Percentiles rank a stretch among this genome's conserved stretches.
These are phyloP conservation scores for Zymoseptoria ardabiliae DNA, from an alignment of 2,329 filamentous ascomycete species.

Conservation along the genomic window DNA sequence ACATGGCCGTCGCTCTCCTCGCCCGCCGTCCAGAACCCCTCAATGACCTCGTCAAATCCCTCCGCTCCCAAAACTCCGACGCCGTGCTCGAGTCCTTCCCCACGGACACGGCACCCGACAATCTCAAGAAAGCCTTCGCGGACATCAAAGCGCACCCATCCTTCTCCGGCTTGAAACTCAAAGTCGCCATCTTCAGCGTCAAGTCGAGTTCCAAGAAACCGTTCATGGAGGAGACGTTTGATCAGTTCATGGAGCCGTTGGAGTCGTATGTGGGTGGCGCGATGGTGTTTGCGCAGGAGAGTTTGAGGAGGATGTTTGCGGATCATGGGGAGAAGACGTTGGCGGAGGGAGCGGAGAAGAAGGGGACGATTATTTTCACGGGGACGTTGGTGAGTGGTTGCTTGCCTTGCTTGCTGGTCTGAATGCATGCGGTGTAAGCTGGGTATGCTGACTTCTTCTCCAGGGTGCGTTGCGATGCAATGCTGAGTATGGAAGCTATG, in stretches of 20 bases:
- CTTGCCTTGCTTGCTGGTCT: background rate
- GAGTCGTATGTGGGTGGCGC: slow-evolving; percentile 49
- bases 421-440: background rate
- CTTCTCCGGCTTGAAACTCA: slow-evolving; percentile 45
- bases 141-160: slow-evolving; percentile 43
- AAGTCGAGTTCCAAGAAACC: slow-evolving; percentile 50
- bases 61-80: slow-evolving; percentile 36
- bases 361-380: slow-evolving; percentile 52
- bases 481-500: slow-evolving; percentile 49
- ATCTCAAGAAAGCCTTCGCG: slow-evolving; percentile 43
- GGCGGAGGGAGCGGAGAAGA: slow-evolving; percentile 43
- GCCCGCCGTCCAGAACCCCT: slow-evolving; percentile 44
- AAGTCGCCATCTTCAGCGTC: slow-evolving; percentile 49
- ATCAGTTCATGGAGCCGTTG: slow-evolving; percentile 42
- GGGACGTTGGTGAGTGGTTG: slow-evolving; percentile 34
- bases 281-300: slow-evolving; percentile 49
- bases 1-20: slow-evolving; percentile 49
- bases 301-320: slow-evolving; percentile 44
- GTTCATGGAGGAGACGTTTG: slow-evolving; percentile 48
- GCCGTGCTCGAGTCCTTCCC: slow-evolving; percentile 47
- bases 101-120: slow-evolving; percentile 43
- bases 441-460: background rate
- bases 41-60: slow-evolving; percentile 35
- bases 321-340: slow-evolving; percentile 45
- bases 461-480: slow-evolving; percentile 41